Evolutionary conservation across 352 stramenopile genomes (phyloP), one percentile per base, ranked within the genome.

Genomic region (Phytophthora hibernalis): DNA sequence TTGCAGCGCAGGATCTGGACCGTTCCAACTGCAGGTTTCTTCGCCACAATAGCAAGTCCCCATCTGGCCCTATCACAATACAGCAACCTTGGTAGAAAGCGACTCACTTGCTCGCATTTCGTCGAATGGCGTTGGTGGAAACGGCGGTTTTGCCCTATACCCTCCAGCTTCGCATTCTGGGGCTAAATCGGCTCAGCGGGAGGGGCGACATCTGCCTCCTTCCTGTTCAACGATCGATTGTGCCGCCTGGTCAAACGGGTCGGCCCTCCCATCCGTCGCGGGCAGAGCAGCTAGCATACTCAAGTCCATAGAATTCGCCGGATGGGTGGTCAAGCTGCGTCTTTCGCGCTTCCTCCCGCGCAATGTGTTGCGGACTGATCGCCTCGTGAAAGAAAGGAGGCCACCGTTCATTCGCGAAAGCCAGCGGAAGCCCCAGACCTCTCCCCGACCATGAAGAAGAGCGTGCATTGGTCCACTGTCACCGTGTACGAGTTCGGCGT

Each of bases 401-500:
- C 7, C 16, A 48, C 22, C 31, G n/a, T 31, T 49, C 57, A 63
- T 59, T 68, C 16, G 35, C 45, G 57, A 71, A 71, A 66, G 49
- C 55, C 37, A 64, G 33, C 49, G 33, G 49, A 51, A 43, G 31
- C 12, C 51, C 28, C n/a, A 31, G 18, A n/a, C 8, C 20, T 26
- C 3, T 6, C 40, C 40, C 10, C 26, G 3, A 24, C 22, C 16
- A 77, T 76, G 65, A 73, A 70, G 50, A 89, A 89, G 69, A 58
- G 74, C 42, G 80, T 87, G 54, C 78, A 78, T 22, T 89, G 76
- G 76, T 85, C 78, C 8, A 87, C 76, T 43, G 52, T 89, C 55
- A 89, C 80, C 26, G 80, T 89, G 30, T 89, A 87, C 61, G 80
- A 89, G 64, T 87, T 87, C 54, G 76, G 76, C 52, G 79, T 89